Evolutionary conservation across 2,329 filamentous ascomycete genomes (phyloP).

Genomic region (Malbranchea cinnamomea): DNA sequence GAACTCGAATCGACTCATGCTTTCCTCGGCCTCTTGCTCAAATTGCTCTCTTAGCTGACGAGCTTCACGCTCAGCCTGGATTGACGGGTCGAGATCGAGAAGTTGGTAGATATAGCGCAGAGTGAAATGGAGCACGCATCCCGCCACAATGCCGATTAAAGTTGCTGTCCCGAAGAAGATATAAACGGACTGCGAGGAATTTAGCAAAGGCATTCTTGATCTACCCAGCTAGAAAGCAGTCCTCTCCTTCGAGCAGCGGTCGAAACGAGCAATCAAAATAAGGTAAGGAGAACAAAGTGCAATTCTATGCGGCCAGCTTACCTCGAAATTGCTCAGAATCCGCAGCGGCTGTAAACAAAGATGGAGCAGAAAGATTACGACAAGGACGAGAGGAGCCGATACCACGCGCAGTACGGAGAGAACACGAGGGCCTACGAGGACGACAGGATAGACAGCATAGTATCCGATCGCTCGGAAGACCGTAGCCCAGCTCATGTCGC

Average conservation of each 20-base stretch:
- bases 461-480: constrained; percentile 18
- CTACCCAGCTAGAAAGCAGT: not conserved
- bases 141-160: constrained; percentile 50
- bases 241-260: not conserved
- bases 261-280: not conserved
- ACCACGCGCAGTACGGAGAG: constrained; percentile 25
- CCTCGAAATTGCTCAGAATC: constrained; percentile 41
- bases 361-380: constrained; percentile 28
- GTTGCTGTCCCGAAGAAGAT: constrained; percentile 51
- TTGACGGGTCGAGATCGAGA: constrained; percentile 1
- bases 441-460: constrained; percentile 25
- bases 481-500: constrained; percentile 6
- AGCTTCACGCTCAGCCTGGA: too few species aligned
- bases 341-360: constrained; percentile 34
- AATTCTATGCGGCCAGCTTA: too few species aligned
- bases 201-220: not conserved
- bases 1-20: too few species aligned
- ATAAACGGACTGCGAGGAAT: constrained; percentile 23
- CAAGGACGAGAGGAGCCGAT: constrained; percentile 33
- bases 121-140: constrained; percentile 42
- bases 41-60: too few species aligned
- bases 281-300: not conserved
- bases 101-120: constrained; percentile 26
- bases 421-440: constrained; percentile 24
- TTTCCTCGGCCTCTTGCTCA: too few species aligned